These are phyloP conservation scores for Samsoniella hepiali DNA, from an alignment of 2,329 filamentous ascomycete species.

Conservation along the genomic window DNA sequence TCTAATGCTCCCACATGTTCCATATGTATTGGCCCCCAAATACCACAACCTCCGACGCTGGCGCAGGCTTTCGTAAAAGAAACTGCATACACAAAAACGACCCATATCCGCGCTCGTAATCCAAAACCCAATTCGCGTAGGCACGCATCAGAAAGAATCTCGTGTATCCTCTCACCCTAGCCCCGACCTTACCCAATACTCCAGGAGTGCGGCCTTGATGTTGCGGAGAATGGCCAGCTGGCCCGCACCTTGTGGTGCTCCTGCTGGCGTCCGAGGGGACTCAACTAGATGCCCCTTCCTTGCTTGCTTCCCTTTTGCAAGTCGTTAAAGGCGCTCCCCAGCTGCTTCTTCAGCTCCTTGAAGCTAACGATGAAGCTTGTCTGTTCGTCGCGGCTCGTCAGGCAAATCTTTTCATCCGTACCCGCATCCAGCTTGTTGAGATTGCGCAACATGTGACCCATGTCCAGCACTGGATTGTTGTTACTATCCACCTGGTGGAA, in stretches of 20 bases:
- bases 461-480: slow-evolving; percentile 77
- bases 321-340: slow-evolving; percentile 56
- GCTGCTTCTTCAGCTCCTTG: slow-evolving; percentile 74
- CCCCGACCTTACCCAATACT: neutral
- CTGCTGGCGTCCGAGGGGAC: neutral
- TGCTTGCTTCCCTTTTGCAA: slow-evolving; percentile 48
- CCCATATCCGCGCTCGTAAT: neutral
- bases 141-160: neutral
- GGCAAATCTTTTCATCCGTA: slow-evolving; percentile 76
- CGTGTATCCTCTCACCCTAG: neutral
- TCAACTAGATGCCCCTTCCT: slow-evolving; percentile 35
- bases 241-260: slow-evolving; percentile 11
- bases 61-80: neutral
- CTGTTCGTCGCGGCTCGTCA: slow-evolving; percentile 88
- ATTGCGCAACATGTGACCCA: slow-evolving; percentile 82
- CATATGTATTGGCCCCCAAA: neutral
- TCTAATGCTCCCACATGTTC: neutral
- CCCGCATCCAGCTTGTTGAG: slow-evolving; percentile 93
- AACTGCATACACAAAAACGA: neutral
- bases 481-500: slow-evolving; percentile 92
- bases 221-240: slow-evolving; percentile 10
- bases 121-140: neutral
- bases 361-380: slow-evolving; percentile 86
- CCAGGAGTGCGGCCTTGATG: slow-evolving; percentile 7
- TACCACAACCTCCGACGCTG: neutral